Conservation (phyloP, 768 basidiomycete genomes). For the Clitopilus hobsonii region DNA sequence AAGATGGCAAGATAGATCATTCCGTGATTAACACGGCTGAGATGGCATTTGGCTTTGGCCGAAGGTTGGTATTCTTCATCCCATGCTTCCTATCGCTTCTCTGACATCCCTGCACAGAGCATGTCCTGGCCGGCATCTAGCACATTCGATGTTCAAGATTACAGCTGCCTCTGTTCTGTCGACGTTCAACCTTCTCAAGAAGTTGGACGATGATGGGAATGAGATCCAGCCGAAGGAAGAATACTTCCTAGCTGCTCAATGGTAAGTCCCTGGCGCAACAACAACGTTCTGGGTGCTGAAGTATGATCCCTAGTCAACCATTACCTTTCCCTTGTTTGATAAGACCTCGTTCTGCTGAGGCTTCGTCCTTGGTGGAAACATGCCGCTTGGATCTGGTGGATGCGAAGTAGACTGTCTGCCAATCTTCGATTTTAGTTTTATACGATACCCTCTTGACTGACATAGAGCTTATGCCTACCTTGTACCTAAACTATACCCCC, state of each 20-base stretch:
- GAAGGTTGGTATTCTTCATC: constrained; percentile 12
- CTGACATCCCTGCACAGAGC: constrained; percentile 8
- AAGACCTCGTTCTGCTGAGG: constrained; percentile 20
- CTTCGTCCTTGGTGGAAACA: constrained; percentile 13
- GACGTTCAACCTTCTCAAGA: constrained; percentile 20
- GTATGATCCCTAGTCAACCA: constrained; percentile 10
- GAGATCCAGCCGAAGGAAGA: constrained; percentile 10
- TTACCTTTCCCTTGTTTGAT: constrained; percentile 22
- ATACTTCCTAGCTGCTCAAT: background rate
- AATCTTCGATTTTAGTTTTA: background rate
- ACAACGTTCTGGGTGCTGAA: background rate
- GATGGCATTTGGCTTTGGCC: constrained; percentile 27
- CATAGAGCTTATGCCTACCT: no score
- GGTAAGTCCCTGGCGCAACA: background rate
- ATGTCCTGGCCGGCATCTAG: constrained; percentile 32
- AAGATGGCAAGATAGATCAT: constrained; percentile 18
- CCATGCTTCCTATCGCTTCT: background rate
- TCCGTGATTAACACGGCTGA: constrained; percentile 20
- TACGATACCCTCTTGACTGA: no score
- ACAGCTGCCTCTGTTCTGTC: constrained; percentile 24
- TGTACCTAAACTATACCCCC: no score
- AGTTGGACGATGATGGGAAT: constrained; percentile 13
- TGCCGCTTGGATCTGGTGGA: background rate
- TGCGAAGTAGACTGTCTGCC: background rate
- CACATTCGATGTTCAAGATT: constrained; percentile 24